Evolutionary conservation across 495 filamentous ascomycete species (phyloP), one percentile per base, ranked within the genome.

Genomic region (Penicillium lividum): DNA sequence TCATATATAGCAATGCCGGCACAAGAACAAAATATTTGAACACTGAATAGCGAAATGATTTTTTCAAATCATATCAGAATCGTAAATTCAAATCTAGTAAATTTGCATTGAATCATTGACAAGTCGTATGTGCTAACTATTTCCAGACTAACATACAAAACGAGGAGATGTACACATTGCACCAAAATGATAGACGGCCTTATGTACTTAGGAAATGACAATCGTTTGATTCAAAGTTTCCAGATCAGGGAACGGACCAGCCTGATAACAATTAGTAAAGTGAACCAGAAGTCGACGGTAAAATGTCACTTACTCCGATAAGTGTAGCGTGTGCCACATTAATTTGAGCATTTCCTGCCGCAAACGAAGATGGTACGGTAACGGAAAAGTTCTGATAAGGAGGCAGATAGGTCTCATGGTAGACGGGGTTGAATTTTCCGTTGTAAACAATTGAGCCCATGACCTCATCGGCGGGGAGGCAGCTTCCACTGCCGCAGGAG

Each of bases 381-480:
- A 77, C 67, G 6, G 71, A 69, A 56, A 74, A 75, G 69, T 77
- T 77, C 66, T 77, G 54, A 40, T 75, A 77, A 1, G 72, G 73
- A 15, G 61, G 56, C 8, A 22, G 18, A 46, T 40, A 34, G n/a
- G 40, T n/a, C 42, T 71, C 68, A 29, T 74, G 71, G 54, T 65
- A 74, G 11, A 34, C 61, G 3, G 74, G 74, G 5, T 67, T 57
- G 63, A 69, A 77, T 1, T 56, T 42, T 0, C 74, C 74, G 22
- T 66, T 63, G 53, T 75, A 75, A 3, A 77, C 57, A 4, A 73
- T 47, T 4, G 36, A 57, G 30, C 74, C 74, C 48, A 77, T 47
- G 11, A 52, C 48, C 3, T 69, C 62, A 0, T 63, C 62, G 27
- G 69, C 48, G 1, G 55, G 7, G 18, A 25, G 10, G 62, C 73